Conservation (phyloP, 1,284 basidiomycete genomes). For the Microbotryum intermedium region DNA sequence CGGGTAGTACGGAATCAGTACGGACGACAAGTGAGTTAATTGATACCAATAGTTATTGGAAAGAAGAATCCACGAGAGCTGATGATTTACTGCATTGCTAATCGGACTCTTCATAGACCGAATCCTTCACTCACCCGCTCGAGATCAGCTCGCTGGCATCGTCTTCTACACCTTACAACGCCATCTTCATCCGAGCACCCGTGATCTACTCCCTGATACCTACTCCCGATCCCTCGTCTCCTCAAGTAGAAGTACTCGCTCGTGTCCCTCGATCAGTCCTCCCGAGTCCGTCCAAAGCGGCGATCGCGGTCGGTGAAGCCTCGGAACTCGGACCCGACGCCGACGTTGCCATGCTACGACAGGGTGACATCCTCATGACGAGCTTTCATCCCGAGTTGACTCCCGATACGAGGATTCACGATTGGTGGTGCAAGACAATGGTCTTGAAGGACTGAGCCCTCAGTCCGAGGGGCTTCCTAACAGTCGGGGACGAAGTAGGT, state of each 20-base stretch:
- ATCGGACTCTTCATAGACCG: conserved; percentile 49
- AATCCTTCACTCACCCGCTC: conserved; percentile 79
- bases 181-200: conserved; percentile 92
- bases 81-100: no score
- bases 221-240: conserved; percentile 21
- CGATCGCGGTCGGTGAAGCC: conserved; percentile 36
- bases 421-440: conserved; percentile 43
- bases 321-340: conserved; percentile 45
- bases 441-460: neutral
- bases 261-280: conserved; percentile 51
- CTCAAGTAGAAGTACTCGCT: conserved; percentile 53
- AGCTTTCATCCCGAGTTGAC: conserved; percentile 94
- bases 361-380: conserved; percentile 76
- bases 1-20: conserved; percentile 69
- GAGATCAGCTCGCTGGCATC: conserved; percentile 57
- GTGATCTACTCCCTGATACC: conserved; percentile 41
- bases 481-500: no score
- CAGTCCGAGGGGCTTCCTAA: no score
- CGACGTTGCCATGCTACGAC: conserved; percentile 75
- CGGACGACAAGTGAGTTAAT: conserved; percentile 50
- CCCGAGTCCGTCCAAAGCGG: conserved; percentile 39
- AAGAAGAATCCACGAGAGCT: no score
- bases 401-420: conserved; percentile 76
- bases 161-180: conserved; percentile 60
- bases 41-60: no score